Conservation (phyloP, 176 grass and related monocot species). For the Hsuehochloa calcarea region DNA sequence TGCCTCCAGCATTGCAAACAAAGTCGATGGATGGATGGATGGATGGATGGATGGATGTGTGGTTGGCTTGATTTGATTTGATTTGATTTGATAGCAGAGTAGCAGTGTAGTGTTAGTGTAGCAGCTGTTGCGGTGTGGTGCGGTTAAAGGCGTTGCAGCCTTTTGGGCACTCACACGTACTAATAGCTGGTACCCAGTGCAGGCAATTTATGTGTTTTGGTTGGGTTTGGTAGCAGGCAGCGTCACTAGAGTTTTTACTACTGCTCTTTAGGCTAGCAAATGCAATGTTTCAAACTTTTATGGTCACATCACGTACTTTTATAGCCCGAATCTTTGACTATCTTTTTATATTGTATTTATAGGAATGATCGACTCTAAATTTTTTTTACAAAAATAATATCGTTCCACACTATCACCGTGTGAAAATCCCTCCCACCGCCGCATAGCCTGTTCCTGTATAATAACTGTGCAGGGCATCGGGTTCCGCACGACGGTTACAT, state of each 20-base stretch:
- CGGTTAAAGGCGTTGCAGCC: constrained; percentile 46
- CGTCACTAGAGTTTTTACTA: background rate
- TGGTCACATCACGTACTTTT: too few relatives aligned
- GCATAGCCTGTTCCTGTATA: too few relatives aligned
- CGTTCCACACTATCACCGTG: too few relatives aligned
- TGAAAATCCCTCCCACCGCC: too few relatives aligned
- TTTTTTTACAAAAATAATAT: too few relatives aligned
- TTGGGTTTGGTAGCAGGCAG: background rate
- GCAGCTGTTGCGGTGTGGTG: constrained; percentile 17
- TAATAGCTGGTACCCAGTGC: background rate
- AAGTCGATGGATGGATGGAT: background rate
- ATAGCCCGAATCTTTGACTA: too few relatives aligned
- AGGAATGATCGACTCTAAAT: too few relatives aligned
- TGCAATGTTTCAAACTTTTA: too few relatives aligned
- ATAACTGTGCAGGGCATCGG: too few relatives aligned
- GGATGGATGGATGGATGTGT: background rate
- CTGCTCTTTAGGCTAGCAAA: background rate
- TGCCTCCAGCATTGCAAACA: background rate
- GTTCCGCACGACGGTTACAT: too few relatives aligned
- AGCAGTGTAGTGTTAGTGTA: background rate
- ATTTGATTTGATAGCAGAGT: background rate
- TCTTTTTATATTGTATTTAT: too few relatives aligned
- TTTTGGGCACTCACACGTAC: constrained; percentile 14
- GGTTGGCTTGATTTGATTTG: background rate
- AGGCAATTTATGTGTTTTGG: constrained; percentile 12